phyloP scores from a whole-genome alignment of 768 basidiomycete species.

The Daedaleopsis nitida region DNA sequence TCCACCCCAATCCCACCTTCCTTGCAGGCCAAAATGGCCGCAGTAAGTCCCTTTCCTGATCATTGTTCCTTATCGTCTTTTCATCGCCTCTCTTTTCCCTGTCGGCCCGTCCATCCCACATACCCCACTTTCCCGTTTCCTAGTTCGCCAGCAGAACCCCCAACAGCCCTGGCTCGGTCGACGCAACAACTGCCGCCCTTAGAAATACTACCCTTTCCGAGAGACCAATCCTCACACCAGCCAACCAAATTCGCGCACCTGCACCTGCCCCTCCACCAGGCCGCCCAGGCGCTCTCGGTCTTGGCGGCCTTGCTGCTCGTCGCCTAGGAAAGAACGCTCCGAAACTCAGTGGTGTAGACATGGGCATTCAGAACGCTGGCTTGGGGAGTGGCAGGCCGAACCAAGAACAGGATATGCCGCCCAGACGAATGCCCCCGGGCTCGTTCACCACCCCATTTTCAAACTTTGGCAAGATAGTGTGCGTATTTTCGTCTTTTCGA shows the following conservation, averaged over 20 bases:
- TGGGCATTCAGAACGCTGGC: constrained; percentile 62
- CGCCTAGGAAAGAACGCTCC: constrained; percentile 23
- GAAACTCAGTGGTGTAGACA: constrained; percentile 47
- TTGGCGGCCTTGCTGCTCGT: constrained; percentile 30
- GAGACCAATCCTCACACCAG: constrained; percentile 3
- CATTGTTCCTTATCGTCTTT: constrained; percentile 1
- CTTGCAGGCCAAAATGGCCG: constrained; percentile 93
- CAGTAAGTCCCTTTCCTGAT: constrained; percentile 49
- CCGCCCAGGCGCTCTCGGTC: constrained; percentile 13
- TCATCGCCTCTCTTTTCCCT: constrained; percentile 18
- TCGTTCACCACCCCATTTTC: constrained; percentile 79
- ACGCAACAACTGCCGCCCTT: constrained; percentile 43
- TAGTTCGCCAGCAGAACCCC: constrained; percentile 50
- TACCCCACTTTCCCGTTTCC: constrained; percentile 2
- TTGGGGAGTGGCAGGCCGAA: constrained; percentile 70
- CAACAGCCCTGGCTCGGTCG: constrained; percentile 37
- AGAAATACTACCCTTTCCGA: constrained; percentile 11
- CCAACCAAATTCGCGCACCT: constrained; percentile 26
- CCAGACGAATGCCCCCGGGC: constrained; percentile 30
- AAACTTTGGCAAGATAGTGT: constrained; percentile 95
- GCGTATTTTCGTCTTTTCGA: constrained; percentile 36
- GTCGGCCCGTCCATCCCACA: not conserved
- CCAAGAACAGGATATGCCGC: constrained; percentile 39
- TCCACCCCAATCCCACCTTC: constrained; percentile 82
- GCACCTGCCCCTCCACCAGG: constrained; percentile 27